Percentiles rank a stretch among this genome's conserved stretches.
phyloP scores from a whole-genome alignment of 2,329 filamentous ascomycete genomes.

The Hawksworthiomyces lignivorus region DNA sequence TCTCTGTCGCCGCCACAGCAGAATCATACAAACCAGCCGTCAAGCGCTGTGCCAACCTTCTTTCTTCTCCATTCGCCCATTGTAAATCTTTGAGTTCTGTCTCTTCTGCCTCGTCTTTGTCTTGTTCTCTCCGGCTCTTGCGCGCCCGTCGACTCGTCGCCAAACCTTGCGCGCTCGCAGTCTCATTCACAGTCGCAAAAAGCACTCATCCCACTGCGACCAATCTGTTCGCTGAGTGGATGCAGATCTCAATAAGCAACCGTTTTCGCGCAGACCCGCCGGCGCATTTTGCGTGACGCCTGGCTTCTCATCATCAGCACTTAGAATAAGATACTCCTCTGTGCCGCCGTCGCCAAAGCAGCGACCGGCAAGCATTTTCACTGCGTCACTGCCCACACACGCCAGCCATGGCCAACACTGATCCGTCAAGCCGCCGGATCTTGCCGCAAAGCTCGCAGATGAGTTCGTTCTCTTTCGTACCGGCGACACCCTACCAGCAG shows the following conservation, averaged over 20 bases:
- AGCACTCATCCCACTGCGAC: background rate
- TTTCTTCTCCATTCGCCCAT: too few relatives aligned
- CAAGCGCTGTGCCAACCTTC: too few relatives aligned
- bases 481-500: conserved; percentile 50
- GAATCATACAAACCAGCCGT: too few relatives aligned
- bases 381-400: too few relatives aligned
- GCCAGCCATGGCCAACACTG: conserved; percentile 51
- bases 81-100: too few relatives aligned
- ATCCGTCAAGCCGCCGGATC: conserved; percentile 53
- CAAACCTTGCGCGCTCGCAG: background rate
- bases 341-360: background rate
- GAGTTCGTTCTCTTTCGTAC: conserved; percentile 70
- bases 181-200: background rate
- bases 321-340: background rate
- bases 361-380: background rate
- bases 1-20: too few relatives aligned
- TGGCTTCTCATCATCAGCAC: background rate
- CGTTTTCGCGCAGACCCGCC: conserved; percentile 3
- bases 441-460: conserved; percentile 62
- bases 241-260: conserved; percentile 9
- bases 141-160: too few relatives aligned
- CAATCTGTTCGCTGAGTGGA: conserved; percentile 6
- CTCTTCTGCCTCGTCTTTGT: too few relatives aligned
- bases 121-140: background rate
- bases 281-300: conserved; percentile 13